These are phyloP conservation scores for Stylosanthes scabra DNA, from an alignment of 331 rosid species.

Conservation along the genomic window DNA sequence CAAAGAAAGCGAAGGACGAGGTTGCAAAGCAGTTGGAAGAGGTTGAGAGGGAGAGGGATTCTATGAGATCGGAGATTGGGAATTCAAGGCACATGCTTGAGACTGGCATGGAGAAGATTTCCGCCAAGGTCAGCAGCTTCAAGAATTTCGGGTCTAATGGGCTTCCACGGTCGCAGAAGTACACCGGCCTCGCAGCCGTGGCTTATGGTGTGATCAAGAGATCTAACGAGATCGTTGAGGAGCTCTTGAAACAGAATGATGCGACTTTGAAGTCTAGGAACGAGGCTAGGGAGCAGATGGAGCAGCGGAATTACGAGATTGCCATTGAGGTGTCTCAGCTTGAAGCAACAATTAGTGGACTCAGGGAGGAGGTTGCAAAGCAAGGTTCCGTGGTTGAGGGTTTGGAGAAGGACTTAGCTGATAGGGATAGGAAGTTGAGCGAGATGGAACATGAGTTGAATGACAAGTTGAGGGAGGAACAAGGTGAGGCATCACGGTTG, in stretches of 20 bases:
- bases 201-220: constrained; percentile 91
- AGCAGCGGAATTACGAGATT: constrained; percentile 92
- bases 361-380: constrained; percentile 80
- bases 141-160: constrained; percentile 62
- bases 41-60: constrained; percentile 71
- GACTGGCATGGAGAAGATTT: constrained; percentile 91
- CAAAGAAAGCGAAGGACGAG: constrained; percentile 62
- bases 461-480: constrained; percentile 56
- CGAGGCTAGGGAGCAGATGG: constrained; percentile 92
- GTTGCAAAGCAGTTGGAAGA: constrained; percentile 63
- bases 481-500: constrained; percentile 61
- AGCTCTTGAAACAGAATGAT: constrained; percentile 78
- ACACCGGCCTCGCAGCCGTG: constrained; percentile 79
- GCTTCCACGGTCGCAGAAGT: constrained; percentile 79
- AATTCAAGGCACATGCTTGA: constrained; percentile 91
- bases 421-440: constrained; percentile 61
- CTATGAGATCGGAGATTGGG: constrained; percentile 76
- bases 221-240: constrained; percentile 93
- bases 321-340: constrained; percentile 98
- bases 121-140: constrained; percentile 73
- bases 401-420: constrained; percentile 65
- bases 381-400: constrained; percentile 57
- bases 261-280: constrained; percentile 71
- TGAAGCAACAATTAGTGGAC: constrained; percentile 77
- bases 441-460: constrained; percentile 56